Evolutionary conservation across 495 filamentous ascomycete species (phyloP).

Genomic region (Zalerion maritima): DNA sequence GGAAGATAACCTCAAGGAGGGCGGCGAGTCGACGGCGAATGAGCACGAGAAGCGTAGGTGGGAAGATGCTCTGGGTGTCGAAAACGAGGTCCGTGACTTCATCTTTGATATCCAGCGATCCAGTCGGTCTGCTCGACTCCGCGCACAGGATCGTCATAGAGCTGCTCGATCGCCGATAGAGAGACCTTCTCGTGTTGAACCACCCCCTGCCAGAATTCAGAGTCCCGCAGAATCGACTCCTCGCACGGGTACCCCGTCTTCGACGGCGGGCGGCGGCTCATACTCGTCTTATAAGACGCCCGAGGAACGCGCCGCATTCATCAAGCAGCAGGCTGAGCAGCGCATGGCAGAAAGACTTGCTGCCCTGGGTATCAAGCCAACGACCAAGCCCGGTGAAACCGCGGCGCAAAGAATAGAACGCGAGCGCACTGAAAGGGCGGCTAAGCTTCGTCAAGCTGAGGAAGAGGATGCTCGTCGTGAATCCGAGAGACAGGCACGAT

Average conservation of each 20-base stretch:
- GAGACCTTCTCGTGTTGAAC: conserved; percentile 29
- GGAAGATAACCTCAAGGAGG: conserved; percentile 76
- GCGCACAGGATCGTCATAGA: conserved; percentile 56
- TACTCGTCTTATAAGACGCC: conserved; percentile 78
- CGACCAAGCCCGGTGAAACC: conserved; percentile 57
- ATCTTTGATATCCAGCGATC: conserved; percentile 89
- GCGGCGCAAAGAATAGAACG: conserved; percentile 73
- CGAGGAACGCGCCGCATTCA: conserved; percentile 87
- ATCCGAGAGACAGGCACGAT: conserved; percentile 66
- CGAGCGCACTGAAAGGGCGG: conserved; percentile 74
- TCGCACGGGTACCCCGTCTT: conserved; percentile 29
- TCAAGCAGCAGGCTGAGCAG: conserved; percentile 91
- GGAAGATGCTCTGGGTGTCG: conserved; percentile 94
- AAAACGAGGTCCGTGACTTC: conserved; percentile 92
- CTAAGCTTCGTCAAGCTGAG: conserved; percentile 75
- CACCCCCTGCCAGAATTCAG: conserved; percentile 20
- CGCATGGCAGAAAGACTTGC: conserved; percentile 97
- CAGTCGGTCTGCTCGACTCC: conserved; percentile 57
- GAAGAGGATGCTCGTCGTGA: conserved; percentile 91
- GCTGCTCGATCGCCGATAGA: too few species aligned
- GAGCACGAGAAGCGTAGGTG: conserved; percentile 89
- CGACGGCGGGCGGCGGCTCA: conserved; percentile 30
- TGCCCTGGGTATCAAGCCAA: conserved; percentile 76
- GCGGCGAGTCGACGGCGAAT: conserved; percentile 43
- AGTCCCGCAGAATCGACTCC: conserved; percentile 25